These are phyloP conservation scores for Geosmithia morbida DNA, from an alignment of 2,329 filamentous ascomycete genomes.

Conservation along the genomic window DNA sequence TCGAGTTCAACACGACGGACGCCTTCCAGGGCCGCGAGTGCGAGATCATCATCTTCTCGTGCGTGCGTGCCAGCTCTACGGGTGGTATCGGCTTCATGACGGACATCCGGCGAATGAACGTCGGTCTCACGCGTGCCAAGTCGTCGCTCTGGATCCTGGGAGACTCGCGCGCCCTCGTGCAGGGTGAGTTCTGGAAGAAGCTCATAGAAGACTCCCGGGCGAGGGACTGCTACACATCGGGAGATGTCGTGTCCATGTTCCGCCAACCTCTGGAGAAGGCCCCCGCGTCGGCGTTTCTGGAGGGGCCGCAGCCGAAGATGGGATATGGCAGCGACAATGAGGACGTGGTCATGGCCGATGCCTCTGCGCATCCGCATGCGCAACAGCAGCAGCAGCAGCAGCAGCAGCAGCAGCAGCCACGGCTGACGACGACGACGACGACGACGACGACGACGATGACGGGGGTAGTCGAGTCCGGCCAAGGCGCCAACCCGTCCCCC, in stretches of 20 bases:
- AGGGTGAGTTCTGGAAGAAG: constrained; percentile 82
- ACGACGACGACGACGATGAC: too few relatives aligned
- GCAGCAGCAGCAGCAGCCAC: neutral
- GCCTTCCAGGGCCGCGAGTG: constrained; percentile 95
- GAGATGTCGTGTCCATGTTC: constrained; percentile 36
- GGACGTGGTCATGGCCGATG: constrained; percentile 6
- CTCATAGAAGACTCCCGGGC: constrained; percentile 69
- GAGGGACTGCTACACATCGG: constrained; percentile 64
- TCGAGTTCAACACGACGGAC: constrained; percentile 98
- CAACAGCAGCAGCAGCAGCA: neutral
- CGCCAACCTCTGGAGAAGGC: constrained; percentile 23
- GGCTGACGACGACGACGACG: neutral
- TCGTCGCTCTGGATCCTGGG: constrained; percentile 94
- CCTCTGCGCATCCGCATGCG: neutral
- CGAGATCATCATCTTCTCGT: constrained; percentile 98
- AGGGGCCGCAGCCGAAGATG: neutral
- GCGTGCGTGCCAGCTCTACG: constrained; percentile 81
- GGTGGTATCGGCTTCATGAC: constrained; percentile 97
- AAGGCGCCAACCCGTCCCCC: neutral
- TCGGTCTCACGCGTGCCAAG: constrained; percentile 91
- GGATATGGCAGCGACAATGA: constrained; percentile 4
- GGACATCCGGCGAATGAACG: constrained; percentile 98
- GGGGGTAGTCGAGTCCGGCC: too few relatives aligned
- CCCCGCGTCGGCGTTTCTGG: neutral
- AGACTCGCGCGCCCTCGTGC: constrained; percentile 71